These are phyloP conservation scores for Helichrysum umbraculigerum DNA, from an alignment of 129 eudicot genomes.

Conservation along the genomic window DNA sequence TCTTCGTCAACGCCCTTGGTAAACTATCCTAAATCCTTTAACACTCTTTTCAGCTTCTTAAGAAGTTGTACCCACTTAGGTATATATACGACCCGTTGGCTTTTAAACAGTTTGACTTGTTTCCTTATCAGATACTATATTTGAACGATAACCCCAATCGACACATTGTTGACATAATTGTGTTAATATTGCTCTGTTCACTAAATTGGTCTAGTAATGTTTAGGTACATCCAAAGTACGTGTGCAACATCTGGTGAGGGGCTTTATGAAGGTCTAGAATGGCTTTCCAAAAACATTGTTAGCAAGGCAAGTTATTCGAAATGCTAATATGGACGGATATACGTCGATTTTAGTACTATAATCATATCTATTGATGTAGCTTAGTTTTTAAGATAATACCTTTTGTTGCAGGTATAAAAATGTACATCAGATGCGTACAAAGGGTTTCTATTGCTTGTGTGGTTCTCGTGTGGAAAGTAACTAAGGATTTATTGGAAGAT, in stretches of 20 bases:
- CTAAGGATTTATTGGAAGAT: neutral
- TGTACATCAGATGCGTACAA: neutral
- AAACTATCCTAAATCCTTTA: neutral
- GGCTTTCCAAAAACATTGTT: neutral
- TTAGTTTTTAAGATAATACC: neutral
- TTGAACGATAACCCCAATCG: neutral
- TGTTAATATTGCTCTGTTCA: neutral
- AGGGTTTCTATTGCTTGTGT: neutral
- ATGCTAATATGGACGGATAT: neutral
- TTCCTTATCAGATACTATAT: neutral
- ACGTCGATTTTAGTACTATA: neutral
- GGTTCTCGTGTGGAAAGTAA: neutral
- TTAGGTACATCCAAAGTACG: neutral
- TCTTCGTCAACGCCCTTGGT: slow-evolving; percentile 7
- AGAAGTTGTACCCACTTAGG: no score
- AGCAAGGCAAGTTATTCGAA: neutral
- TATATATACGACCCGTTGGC: neutral
- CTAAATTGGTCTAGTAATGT: neutral
- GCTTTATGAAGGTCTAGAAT: no score
- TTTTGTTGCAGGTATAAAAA: neutral
- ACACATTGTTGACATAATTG: neutral
- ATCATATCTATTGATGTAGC: no score
- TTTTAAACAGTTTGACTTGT: neutral
- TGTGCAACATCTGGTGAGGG: no score
- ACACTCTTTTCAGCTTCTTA: neutral